Base-by-base conservation (phyloP, 805 yeast genomes). In the Kodamaea restingae region DNA sequence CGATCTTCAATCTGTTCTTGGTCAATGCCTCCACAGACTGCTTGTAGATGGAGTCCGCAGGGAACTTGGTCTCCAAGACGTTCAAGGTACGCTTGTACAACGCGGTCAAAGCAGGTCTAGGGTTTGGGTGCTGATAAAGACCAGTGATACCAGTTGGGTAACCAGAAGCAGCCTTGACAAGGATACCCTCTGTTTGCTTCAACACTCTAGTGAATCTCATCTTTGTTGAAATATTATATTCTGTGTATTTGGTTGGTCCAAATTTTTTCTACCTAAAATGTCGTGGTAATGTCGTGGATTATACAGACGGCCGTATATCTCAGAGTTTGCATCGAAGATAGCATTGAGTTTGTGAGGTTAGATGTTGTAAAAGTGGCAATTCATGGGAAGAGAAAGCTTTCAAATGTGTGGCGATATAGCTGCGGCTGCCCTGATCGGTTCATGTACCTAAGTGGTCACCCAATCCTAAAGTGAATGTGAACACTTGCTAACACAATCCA, bases 111-210 rank as follows among this genome's bases (percentile, higher is more conserved):
- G 88, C 85, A 2, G 91, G 90, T 59, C 87, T 76, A 39, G 95
- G 95, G 56, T 81, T 75, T 36, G 95, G 95, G 60, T 85, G 93
- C 58, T 81, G 84, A 54, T 65, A 71, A 46, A 87, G 61, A 2
- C 93, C 95, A 3, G 95, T 76, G 45, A 87, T 51, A 48, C 95
- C 95, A 15, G 95, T 87, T 21, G 91, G 91, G 51, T 78, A 68
- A 0, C 88, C 88, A 26, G 67, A 64, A 3, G 73, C 71, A 9
- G 86, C 66, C 52, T 71, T 76, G 43, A 81, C 73, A 41, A 81
- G 69, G 8, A 75, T 81, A 53, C 78, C 66, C 50, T 67, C 67
- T n/a, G 63, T 68, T 48, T 66, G 67, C 57, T 54, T 67, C 48
- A 67, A 62, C 30, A 57, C 67, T 50, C 63, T 55, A 24, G 73